phyloP scores from a whole-genome alignment of 306 rosid genomes.

The Dryas drummondii region DNA sequence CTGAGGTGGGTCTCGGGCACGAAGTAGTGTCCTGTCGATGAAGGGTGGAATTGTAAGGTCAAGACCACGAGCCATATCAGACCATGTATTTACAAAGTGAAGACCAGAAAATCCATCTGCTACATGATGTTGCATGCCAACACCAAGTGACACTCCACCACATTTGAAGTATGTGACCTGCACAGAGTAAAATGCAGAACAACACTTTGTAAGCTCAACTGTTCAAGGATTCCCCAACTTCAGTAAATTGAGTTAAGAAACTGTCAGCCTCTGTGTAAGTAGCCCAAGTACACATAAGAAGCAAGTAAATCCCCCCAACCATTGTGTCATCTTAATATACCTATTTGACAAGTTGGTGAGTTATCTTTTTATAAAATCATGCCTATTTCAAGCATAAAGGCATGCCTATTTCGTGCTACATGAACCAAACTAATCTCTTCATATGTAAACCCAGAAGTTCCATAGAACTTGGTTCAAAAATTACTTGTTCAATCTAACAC shows the following conservation, averaged over 20 bases:
- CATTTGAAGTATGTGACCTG: constrained; percentile 87
- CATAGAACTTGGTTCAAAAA: neutral
- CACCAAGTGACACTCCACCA: constrained; percentile 93
- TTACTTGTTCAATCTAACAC: neutral
- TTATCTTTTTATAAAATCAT: no score
- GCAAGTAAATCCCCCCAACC: no score
- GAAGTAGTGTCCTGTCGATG: constrained; percentile 70
- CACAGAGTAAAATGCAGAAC: neutral
- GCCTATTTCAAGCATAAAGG: no score
- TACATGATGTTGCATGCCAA: constrained; percentile 83
- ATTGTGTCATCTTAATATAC: neutral
- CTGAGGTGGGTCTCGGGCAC: constrained; percentile 68
- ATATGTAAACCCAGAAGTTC: neutral
- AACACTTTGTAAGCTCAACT: neutral
- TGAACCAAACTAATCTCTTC: neutral
- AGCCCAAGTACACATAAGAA: neutral
- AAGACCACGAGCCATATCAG: constrained; percentile 83
- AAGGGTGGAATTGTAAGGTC: constrained; percentile 69
- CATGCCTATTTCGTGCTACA: no score
- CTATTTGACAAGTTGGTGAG: neutral
- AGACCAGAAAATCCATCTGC: constrained; percentile 92
- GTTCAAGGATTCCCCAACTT: neutral
- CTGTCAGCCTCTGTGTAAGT: neutral
- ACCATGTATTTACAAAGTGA: constrained; percentile 85
- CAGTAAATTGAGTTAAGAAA: neutral